Base-by-base conservation (phyloP, 2,329 filamentous ascomycete species). In the Chaetomiaceae sp. region DNA sequence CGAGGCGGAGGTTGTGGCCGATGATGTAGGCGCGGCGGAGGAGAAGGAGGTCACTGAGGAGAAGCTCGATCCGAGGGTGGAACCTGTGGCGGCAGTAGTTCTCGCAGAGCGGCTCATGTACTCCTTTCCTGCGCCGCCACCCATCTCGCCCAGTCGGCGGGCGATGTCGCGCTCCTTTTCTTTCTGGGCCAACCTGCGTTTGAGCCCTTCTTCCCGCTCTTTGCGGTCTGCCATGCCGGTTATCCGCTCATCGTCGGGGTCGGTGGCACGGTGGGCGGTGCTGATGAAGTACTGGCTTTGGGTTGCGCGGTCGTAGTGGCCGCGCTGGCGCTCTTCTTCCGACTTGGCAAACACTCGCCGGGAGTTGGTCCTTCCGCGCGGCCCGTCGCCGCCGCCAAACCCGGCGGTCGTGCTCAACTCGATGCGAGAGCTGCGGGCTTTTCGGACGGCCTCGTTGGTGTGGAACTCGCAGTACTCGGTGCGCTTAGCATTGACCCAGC, bases 381-480 rank as follows among this genome's bases (percentile, higher is more conserved):
- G 18, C 20, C 57, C 54, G 30, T 65, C 70, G 23, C 67, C 68
- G 41, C 69, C 71, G n/a, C 71, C 75, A 5, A 76, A 79, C 18
- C 78, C 79, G 69, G 47, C 51, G 2, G 84, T 86, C 11, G 77
- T 80, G 65, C 91, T 95, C 56, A 96, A 78, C 64, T 95, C 90
- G 75, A 91, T 85, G 32, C 91, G 79, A 1, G 78, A 75, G 10
- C 81, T 75, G 27, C 76, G 74, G 49, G 65, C 82, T 65, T 89
- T 91, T 50, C 84, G 80, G 3, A 97, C 73, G 23, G 89, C 86
- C 23, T 89, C 75, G 62, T 95, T 90, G 60, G 95, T 83, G 69
- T 99, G 94, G 62, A 87, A 99, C 59, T 96, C 90, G 71, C 94
- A 99, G 66, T 87, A 89, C 62, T 95, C 85, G 0, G 91, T 96